Base-by-base conservation (phyloP, 768 basidiomycete species). In the Tulasnella sp. region DNA sequence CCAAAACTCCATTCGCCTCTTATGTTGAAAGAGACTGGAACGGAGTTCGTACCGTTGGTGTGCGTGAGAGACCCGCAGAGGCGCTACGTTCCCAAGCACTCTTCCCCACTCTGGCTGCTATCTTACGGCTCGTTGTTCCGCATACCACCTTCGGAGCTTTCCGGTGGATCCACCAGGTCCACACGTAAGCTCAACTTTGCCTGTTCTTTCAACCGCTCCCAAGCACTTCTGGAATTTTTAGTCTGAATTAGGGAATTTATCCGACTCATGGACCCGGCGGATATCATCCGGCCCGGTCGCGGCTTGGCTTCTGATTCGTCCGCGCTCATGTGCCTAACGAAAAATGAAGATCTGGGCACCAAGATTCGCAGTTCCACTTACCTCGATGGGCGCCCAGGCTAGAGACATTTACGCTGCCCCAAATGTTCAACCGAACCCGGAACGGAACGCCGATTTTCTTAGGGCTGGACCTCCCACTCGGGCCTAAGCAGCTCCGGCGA, bases 271-370 rank as follows among this genome's bases (percentile, higher is more conserved):
- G 25, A 29, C 58, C 25, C n/a, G 54, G 58, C 14, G 49, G 49
- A n/a, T 6, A 4, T 9, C 0, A 1, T 19, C 58, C 58, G 58
- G 58, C 29, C 58, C 58, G 58, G 58, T 31, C 58, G 25, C 58
- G 58, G 58, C 29, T 29, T 64, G 29, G 31, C 15, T 29, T 64
- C 25, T 25, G 6, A 64, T 64, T 64, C 29, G 58, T 34, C 29
- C 8, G 17, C 31, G 15, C 6, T 25, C 29, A 64, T 64, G 31
- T 64, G 58, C 58, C 58, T 29, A 8, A 15, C 19, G 22, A 49
- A 34, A 29, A 64, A 64, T 64, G 58, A 64, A 64, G 58, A 64
- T 64, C 58, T 64, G 58, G 58, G 58, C 58, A 64, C 58, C 58
- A 64, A 64, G 58, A 64, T 64, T 25, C 31, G 29, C 25, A 14